Evolutionary conservation across 306 rosid genomes (phyloP).

Genomic region (Carpinus viminea): DNA sequence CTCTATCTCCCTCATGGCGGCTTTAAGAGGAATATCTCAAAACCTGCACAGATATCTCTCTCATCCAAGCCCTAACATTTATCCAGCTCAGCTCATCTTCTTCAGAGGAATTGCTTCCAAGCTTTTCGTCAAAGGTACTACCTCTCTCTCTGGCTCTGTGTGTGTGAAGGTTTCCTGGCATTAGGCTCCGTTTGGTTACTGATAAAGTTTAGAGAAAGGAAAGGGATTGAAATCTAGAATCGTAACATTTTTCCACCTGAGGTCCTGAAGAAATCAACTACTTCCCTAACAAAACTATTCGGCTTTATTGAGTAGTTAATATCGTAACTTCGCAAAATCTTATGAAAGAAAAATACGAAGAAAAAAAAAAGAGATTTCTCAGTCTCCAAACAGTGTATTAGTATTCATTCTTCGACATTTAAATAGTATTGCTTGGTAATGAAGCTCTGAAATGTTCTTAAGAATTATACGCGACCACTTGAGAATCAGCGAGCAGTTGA

Average conservation of each 20-base stretch:
- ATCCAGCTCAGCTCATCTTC: background rate
- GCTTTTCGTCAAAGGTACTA: slow-evolving; percentile 9
- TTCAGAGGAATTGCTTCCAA: slow-evolving; percentile 3
- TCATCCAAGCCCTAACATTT: background rate
- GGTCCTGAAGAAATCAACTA: background rate
- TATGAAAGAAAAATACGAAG: background rate
- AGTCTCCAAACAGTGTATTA: background rate
- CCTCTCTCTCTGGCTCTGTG: background rate
- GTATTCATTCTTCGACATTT: background rate
- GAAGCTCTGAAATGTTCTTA: background rate
- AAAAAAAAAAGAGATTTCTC: background rate
- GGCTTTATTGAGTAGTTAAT: background rate
- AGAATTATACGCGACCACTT: background rate
- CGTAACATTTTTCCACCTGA: background rate
- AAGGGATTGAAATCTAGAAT: background rate
- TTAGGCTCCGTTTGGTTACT: background rate
- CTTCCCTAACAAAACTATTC: background rate
- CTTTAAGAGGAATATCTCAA: background rate
- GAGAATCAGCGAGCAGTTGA: background rate
- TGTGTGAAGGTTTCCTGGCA: background rate
- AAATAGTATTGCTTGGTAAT: background rate
- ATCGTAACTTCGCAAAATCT: background rate
- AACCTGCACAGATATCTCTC: background rate
- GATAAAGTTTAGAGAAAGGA: background rate
- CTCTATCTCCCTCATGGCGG: background rate